Conservation (phyloP, 805 yeast genomes). For the Saturnispora saitoi region DNA sequence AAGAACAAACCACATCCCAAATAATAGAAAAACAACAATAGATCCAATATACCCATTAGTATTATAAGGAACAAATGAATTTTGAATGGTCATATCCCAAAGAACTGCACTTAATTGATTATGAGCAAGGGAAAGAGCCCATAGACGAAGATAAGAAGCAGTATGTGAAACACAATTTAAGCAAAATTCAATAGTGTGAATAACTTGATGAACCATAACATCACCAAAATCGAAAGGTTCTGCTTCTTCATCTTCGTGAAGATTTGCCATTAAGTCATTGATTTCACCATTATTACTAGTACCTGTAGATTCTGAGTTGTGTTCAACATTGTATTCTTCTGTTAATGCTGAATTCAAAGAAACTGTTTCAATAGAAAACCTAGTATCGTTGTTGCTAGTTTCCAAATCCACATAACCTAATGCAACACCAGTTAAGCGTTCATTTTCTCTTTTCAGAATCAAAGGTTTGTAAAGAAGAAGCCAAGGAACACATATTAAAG, state of each 20-base stretch:
- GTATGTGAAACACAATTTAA: slow-evolving; percentile 74
- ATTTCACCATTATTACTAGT: slow-evolving; percentile 27
- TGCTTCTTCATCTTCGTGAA: slow-evolving; percentile 30
- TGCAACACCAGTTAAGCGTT: slow-evolving; percentile 31
- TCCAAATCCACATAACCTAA: slow-evolving; percentile 46
- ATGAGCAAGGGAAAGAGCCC: slow-evolving; percentile 76
- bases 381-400: slow-evolving; percentile 27
- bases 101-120: slow-evolving; percentile 68
- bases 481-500: slow-evolving; percentile 70
- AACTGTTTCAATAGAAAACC: slow-evolving; percentile 10
- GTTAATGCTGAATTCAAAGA: background rate
- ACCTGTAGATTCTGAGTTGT: slow-evolving; percentile 18
- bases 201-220: slow-evolving; percentile 68
- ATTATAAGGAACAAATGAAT: slow-evolving; percentile 42
- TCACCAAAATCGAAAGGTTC: slow-evolving; percentile 50
- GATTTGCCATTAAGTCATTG: background rate
- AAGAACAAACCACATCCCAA: slow-evolving; percentile 68
- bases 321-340: background rate
- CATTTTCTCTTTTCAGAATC: slow-evolving; percentile 34
- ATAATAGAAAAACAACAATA: slow-evolving; percentile 48
- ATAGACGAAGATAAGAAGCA: slow-evolving; percentile 66
- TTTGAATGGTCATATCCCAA: slow-evolving; percentile 68
- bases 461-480: slow-evolving; percentile 59
- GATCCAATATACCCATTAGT: slow-evolving; percentile 46
- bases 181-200: slow-evolving; percentile 74